Conservation (phyloP, 2,329 filamentous ascomycete genomes). For the Fusarium anthophilum region DNA sequence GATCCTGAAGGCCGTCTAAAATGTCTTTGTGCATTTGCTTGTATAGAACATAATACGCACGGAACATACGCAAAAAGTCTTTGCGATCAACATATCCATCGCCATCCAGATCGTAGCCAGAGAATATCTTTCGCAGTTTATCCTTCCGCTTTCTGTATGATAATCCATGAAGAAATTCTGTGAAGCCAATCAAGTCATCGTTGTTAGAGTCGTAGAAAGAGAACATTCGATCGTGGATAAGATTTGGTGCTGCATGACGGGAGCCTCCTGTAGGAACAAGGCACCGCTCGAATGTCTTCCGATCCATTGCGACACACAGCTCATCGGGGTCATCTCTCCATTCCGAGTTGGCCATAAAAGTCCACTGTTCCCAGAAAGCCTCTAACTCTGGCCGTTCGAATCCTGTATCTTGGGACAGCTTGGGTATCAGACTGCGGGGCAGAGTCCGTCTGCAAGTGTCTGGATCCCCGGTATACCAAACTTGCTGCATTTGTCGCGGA, state of each 20-base stretch:
- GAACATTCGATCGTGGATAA: constrained; percentile 97
- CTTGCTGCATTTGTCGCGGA: constrained; percentile 79
- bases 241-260: constrained; percentile 80
- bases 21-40: constrained; percentile 90
- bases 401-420: constrained; percentile 75
- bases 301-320: constrained; percentile 85
- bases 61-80: constrained; percentile 91
- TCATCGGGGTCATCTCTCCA: constrained; percentile 84
- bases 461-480: constrained; percentile 91
- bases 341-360: constrained; percentile 87
- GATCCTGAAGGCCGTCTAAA: constrained; percentile 79
- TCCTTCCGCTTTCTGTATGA: constrained; percentile 75
- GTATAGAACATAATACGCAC: constrained; percentile 90
- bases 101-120: constrained; percentile 88
- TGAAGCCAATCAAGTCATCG: constrained; percentile 89
- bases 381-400: constrained; percentile 90
- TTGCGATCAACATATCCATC: constrained; percentile 87
- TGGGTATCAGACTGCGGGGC: constrained; percentile 72
- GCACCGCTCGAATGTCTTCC: constrained; percentile 90
- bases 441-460: constrained; percentile 74
- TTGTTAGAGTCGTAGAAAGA: constrained; percentile 93
- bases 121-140: constrained; percentile 78
- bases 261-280: constrained; percentile 87
- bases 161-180: constrained; percentile 88
- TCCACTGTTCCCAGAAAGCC: constrained; percentile 96